Evolutionary conservation across 495 filamentous ascomycete genomes (phyloP).

Genomic region (Pseudevernia furfuracea): DNA sequence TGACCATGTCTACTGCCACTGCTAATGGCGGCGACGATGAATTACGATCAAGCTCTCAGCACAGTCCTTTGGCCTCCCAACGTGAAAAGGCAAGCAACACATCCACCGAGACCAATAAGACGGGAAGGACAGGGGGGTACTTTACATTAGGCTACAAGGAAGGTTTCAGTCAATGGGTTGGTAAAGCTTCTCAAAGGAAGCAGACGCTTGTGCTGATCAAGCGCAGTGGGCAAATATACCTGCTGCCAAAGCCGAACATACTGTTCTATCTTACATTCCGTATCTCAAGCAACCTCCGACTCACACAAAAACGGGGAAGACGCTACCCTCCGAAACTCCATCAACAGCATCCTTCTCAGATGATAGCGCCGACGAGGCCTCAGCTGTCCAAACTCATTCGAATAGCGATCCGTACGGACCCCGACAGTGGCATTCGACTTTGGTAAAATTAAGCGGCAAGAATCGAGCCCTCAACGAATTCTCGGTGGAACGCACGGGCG

Average conservation of each 20-base stretch:
- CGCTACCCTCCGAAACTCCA: conserved; percentile 33
- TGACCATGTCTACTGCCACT: conserved; percentile 17
- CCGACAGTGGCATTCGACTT: conserved; percentile 73
- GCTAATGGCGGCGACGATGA: conserved; percentile 28
- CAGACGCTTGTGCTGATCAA: conserved; percentile 7
- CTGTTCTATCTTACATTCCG: conserved; percentile 80
- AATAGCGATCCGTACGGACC: conserved; percentile 76
- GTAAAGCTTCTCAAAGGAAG: not conserved
- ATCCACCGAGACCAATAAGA: conserved; percentile 28
- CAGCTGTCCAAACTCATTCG: conserved; percentile 44
- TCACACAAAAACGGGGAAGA: conserved; percentile 57
- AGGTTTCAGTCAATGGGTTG: conserved; percentile 83
- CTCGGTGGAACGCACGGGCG: conserved; percentile 73
- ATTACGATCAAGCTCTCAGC: conserved; percentile 35
- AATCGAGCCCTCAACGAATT: conserved; percentile 89
- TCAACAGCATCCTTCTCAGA: conserved; percentile 32
- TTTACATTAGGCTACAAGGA: conserved; percentile 91
- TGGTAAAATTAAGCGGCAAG: conserved; percentile 78
- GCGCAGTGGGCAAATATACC: conserved; percentile 76
- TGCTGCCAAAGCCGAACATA: conserved; percentile 78
- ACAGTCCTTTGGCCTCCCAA: conserved; percentile 46
- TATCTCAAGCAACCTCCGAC: conserved; percentile 70
- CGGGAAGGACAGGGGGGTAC: conserved; percentile 35
- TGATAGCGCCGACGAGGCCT: conserved; percentile 36
- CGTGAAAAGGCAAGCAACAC: conserved; percentile 34